Evolutionary conservation across 2,329 filamentous ascomycete species (phyloP), one percentile per base, ranked within the genome.

Genomic region (Aspergillus hortae): DNA sequence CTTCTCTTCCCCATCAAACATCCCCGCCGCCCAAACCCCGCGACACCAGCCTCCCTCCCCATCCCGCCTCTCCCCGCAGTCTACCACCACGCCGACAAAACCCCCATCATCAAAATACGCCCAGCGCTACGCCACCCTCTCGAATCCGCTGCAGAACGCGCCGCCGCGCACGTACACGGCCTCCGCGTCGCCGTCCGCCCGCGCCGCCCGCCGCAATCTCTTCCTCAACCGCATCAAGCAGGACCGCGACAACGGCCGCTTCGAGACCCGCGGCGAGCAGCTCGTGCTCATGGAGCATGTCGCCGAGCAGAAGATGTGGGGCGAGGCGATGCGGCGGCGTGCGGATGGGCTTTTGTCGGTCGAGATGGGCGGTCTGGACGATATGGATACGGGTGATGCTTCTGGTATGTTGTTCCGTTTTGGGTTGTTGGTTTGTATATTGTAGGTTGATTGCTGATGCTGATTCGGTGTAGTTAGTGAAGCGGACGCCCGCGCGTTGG

Each of bases 181-280:
- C 1, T 56, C 65, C 2, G 56, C 61, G 0, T 61, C 64, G 2
- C 61, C 60, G 3, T 55, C 65, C 4, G 62, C 66, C 44, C 68
- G 67, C 48, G 64, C 65, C 10, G 65, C 68, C 32, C 67, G 70
- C 23, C 71, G 71, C 46, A 66, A 64, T 19, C 62, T 66, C 42
- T 77, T 76, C 49, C 58, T 76, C 3, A 75, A 74, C 55, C 67
- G 70, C 19, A 65, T 77, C 15, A 69, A 67, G 45, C 62, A 61
- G n/a, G 67, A 68, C 40, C 70, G 74, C 27, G 71, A 75, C 12
- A 60, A 64, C 33, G 67, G 63, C 1, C 66, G 70, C 6, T 72
- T 71, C 49, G 68, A 72, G 54, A 63, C 62, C 56, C 71, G 65
- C 56, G 73, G 68, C 57, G 78, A 68, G 61, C 74, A 68, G 66